Conservation (phyloP, 73 alveolate species). For the Paramecium primaurelia region DNA sequence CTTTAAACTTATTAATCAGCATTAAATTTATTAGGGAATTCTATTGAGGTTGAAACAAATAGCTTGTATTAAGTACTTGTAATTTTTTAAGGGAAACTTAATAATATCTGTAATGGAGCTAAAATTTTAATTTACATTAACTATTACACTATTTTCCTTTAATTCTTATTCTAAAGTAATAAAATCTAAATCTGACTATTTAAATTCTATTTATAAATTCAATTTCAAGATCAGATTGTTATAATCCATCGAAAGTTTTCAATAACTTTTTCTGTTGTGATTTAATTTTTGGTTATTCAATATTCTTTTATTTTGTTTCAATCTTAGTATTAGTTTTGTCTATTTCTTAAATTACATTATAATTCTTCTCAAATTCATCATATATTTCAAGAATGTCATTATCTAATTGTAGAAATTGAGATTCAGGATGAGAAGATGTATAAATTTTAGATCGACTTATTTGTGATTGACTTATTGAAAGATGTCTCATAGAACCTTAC, state of each 20-base stretch:
- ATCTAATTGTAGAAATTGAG: background rate
- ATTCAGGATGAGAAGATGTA: background rate
- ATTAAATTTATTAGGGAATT: slow-evolving; percentile 19
- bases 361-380: background rate
- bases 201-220: background rate
- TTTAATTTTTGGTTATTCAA: background rate
- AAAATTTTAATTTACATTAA: background rate
- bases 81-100: background rate
- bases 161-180: background rate
- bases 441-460: background rate
- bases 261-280: background rate
- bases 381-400: background rate
- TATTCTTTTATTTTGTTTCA: background rate
- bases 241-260: background rate
- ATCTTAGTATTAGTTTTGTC: background rate
- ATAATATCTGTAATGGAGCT: background rate
- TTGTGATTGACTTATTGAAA: background rate
- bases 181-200: background rate
- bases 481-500: background rate
- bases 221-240: background rate
- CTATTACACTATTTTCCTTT: background rate
- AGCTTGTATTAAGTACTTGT: background rate
- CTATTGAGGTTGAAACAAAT: background rate
- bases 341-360: background rate
- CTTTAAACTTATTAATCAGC: background rate